Conservation (phyloP, 345 rosid genomes). For the Gossypium mustelinum region DNA sequence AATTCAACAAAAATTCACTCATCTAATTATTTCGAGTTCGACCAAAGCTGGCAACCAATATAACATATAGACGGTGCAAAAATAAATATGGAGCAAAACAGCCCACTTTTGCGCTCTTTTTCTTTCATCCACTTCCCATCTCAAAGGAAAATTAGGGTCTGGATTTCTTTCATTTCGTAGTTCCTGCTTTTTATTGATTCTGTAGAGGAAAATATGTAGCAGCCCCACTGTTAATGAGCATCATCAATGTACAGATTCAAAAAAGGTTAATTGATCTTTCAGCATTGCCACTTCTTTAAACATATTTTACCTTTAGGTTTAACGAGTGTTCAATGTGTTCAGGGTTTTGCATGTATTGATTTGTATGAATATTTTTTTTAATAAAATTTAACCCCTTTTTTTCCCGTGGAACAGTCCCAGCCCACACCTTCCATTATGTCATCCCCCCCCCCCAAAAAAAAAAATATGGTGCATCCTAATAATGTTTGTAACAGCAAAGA, state of each 20-base stretch:
- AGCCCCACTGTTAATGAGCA: constrained; percentile 29
- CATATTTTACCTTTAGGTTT: neutral
- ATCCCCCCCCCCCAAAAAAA: neutral
- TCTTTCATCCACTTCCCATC: neutral
- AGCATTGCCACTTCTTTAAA: neutral
- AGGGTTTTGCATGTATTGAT: constrained; percentile 12
- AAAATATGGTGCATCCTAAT: too few relatives aligned
- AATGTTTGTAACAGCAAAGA: neutral
- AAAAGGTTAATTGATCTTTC: constrained; percentile 27
- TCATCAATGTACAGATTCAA: constrained; percentile 52
- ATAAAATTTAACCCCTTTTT: neutral
- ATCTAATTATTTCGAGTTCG: too few relatives aligned
- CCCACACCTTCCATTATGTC: neutral
- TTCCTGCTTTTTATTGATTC: neutral
- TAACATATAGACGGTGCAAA: neutral
- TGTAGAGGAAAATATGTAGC: constrained; percentile 32
- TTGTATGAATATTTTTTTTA: neutral
- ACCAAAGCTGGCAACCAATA: neutral
- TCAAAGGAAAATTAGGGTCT: neutral
- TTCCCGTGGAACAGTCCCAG: neutral
- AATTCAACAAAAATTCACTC: too few relatives aligned
- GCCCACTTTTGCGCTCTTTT: neutral
- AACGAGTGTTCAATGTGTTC: neutral
- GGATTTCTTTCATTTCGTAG: neutral
- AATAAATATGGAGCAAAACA: neutral